These are phyloP conservation scores for Metschnikowia corniflorae DNA, from an alignment of 805 yeast genomes.

Conservation along the genomic window DNA sequence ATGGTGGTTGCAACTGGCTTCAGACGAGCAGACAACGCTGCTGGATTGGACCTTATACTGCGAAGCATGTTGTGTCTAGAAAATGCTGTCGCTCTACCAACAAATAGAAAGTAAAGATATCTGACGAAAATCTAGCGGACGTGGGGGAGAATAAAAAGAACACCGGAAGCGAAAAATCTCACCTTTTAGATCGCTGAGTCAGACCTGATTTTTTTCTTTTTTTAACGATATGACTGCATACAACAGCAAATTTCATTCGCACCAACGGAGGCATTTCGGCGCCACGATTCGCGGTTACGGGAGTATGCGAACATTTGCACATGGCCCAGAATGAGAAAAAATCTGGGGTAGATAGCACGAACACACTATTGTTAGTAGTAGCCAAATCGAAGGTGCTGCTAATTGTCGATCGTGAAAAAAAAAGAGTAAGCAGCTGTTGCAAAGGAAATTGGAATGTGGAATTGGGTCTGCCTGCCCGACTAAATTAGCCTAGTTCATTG, in stretches of 20 bases:
- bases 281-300: too few species aligned
- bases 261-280: slow-evolving; percentile 9
- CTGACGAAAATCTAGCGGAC: neutral
- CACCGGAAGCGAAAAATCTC: neutral
- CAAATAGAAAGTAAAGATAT: neutral
- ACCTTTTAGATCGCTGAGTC: slow-evolving; percentile 8
- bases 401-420: too few species aligned
- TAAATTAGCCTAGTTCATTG: too few species aligned
- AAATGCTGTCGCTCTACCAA: neutral
- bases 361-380: too few species aligned
- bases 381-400: too few species aligned
- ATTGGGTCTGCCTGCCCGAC: too few species aligned
- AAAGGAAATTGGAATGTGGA: too few species aligned
- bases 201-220: slow-evolving; percentile 9
- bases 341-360: too few species aligned
- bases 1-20: slow-evolving; percentile 8
- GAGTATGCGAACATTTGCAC: too few species aligned
- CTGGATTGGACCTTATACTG: slow-evolving; percentile 14
- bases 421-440: too few species aligned
- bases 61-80: slow-evolving; percentile 14
- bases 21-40: slow-evolving; percentile 12
- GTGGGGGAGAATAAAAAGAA: neutral
- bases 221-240: slow-evolving; percentile 5
- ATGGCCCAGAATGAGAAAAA: too few species aligned
- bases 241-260: slow-evolving; percentile 1